Conservation (phyloP, 2,329 filamentous ascomycete genomes). For the Diaporthe australafricana region DNA sequence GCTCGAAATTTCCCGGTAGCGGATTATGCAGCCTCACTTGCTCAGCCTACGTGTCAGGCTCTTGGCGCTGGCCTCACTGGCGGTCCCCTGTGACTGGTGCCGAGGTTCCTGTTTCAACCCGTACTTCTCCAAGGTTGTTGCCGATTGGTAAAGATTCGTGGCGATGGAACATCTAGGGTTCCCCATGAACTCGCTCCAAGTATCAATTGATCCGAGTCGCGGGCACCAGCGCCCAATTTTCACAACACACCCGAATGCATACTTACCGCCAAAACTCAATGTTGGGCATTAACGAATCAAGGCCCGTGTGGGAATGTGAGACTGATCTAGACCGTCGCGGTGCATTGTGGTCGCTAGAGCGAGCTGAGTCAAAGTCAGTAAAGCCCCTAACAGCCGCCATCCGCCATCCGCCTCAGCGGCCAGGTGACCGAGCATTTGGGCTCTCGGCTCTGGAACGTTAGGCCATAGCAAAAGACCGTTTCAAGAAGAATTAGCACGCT, state of each 20-base stretch:
- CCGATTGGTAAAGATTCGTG: slow-evolving; percentile 18
- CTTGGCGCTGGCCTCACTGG: slow-evolving; percentile 15
- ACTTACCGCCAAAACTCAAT: slow-evolving; percentile 5
- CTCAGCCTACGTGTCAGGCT: slow-evolving; percentile 16
- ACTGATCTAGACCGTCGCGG: background rate
- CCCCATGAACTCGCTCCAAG: background rate
- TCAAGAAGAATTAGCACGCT: background rate
- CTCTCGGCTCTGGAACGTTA: background rate
- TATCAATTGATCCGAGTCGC: background rate
- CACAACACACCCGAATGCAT: too few species aligned
- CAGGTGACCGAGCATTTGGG: background rate
- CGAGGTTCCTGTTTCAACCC: slow-evolving; percentile 4
- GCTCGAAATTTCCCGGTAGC: slow-evolving; percentile 12
- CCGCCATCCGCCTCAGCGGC: background rate
- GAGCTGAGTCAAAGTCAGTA: background rate
- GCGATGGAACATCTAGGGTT: background rate
- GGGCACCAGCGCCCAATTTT: too few species aligned
- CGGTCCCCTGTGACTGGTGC: background rate
- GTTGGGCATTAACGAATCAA: slow-evolving; percentile 11
- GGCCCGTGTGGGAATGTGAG: background rate
- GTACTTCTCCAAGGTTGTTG: slow-evolving; percentile 16
- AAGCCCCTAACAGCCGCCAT: background rate
- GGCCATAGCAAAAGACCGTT: background rate
- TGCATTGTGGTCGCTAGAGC: background rate
- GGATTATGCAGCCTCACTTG: slow-evolving; percentile 26